phyloP scores from a whole-genome alignment of 2,329 filamentous ascomycete species.

The Penicillium sp. region DNA sequence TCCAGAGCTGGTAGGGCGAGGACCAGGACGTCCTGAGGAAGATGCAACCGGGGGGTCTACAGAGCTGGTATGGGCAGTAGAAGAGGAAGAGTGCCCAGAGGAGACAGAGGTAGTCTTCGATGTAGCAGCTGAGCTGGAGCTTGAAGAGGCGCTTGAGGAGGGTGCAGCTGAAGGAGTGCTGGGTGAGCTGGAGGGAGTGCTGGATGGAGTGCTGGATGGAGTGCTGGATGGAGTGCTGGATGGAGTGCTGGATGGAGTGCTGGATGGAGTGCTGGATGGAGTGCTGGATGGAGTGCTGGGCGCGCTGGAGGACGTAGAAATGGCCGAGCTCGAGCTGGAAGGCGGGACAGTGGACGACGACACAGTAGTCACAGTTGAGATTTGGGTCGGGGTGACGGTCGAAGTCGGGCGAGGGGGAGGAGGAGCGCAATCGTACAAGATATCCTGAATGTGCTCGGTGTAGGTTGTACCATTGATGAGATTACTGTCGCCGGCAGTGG shows the following conservation, averaged over 20 bases:
- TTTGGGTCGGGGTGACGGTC: slow-evolving; percentile 14
- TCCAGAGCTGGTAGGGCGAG: slow-evolving; percentile 5
- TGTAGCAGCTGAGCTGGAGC: neutral
- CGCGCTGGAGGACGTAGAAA: slow-evolving; percentile 1
- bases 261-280: neutral
- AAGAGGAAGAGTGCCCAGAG: slow-evolving; percentile 1
- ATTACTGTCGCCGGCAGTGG: slow-evolving; percentile 51
- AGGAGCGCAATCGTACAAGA: slow-evolving; percentile 34
- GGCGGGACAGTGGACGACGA: neutral
- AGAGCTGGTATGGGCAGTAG: slow-evolving; percentile 3
- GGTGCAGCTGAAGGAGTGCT: neutral
- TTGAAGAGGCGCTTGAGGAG: neutral
- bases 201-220: neutral
- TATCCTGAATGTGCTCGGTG: slow-evolving; percentile 50
- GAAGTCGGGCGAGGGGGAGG: slow-evolving; percentile 12
- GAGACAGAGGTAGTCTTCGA: slow-evolving; percentile 1
- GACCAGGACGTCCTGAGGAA: neutral
- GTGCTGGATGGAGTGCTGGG: slow-evolving; percentile 5
- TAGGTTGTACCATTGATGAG: slow-evolving; percentile 46
- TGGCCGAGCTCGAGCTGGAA: neutral
- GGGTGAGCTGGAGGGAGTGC: neutral
- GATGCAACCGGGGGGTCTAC: neutral
- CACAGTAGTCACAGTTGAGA: slow-evolving; percentile 4
- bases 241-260: neutral
- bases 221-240: slow-evolving; percentile 5